Base-by-base conservation (phyloP, 495 filamentous ascomycete species). In the Astrothelium subdiscretum region DNA sequence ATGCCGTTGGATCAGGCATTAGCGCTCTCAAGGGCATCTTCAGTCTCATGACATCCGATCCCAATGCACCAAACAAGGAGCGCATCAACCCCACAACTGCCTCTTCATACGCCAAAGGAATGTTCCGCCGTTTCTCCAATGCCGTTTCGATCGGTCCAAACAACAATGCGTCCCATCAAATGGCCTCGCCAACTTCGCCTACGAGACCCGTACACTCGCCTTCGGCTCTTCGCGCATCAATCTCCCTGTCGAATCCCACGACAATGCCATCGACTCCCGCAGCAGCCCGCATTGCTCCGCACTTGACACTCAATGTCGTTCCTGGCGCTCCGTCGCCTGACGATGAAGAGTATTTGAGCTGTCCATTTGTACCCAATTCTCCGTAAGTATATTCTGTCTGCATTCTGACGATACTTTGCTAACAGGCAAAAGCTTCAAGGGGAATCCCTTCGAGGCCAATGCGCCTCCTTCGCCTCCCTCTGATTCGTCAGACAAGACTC, bases 21-120 rank as follows among this genome's bases (percentile, higher is more conserved):
- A 67, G 67, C 26, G 71, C 70, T 20, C 58, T 74, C 12, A 70
- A 67, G 32, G 72, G 73, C 29, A 65, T 75, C 31, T 73, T 74
- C 67, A 64, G 32, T 26, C 68, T 75, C 61, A 74, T 74, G 73
- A 66, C 22, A 51, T 15, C 58, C 32, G 54, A 40, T 20, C 54
- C 18, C 26, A 6, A 57, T 29, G 54, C 59, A 40, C 59, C 20
- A 13, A 52, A 20, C 57, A 60, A 40, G 26, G 22, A 35, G 48
- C 32, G 65, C 32, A 61, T 65, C 24, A 57, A 59, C 8, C 43
- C 52, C 12, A 60, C 57, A 59, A 59, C 31, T 8, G 32, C 40
- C 2, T 61, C 59, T 43, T 61, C 59, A 20, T 43, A 60, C 24
- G 43, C 62, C 57, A 58, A 63, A 31, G 61, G 61, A 27, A 43